Base-by-base conservation (phyloP, 2,329 filamentous ascomycete genomes). In the Decorospora gaudefroyi region DNA sequence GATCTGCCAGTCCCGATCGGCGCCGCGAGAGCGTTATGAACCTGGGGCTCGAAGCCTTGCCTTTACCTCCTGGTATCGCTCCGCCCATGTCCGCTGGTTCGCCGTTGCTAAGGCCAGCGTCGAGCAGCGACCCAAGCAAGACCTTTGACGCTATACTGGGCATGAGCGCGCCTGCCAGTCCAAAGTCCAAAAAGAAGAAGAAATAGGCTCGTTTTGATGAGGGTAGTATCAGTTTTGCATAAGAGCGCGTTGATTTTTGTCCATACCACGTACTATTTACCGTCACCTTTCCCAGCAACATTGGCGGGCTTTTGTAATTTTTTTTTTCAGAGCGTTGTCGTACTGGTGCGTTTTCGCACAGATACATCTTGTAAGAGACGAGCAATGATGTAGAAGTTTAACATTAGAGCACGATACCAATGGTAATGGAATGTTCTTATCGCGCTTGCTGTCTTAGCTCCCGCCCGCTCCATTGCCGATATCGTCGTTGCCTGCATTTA, bases 111-210 rank as follows among this genome's bases (percentile, higher is more conserved):
- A 55, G 65, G 37, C 67, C 67, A 4, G 52, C 44, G 8, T 65
- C 65, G 25, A 60, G 58, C 39, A 65, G 67, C 46, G 69, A 72
- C 43, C 67, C 72, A 11, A 74, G 46, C 42, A 75, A 74, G 63
- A 78, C 76, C 1, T 78, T 78, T 51, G 76, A 78, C 57, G 69
- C 70, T 11, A 77, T 78, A 32, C 50, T 78, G n/a, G 69, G 63
- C 6, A 55, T 59, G n/a, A 50, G 57, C 4, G 28, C 56, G 13
- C 47, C 55, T 18, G 45, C 56, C 9, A 52, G 53, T 6, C 53
- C 61, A 15, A 64, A 64, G 42, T 51, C 64, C 11, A 63, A 64
- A 42, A 65, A 64, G 37, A 63, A 62, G 53, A 59, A 56, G 38
- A 55, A 56, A 61, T 66, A 47, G 60, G 34, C 21, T 11, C 22